phyloP scores from a whole-genome alignment of 768 basidiomycete species.

The Mrakia gelida region DNA sequence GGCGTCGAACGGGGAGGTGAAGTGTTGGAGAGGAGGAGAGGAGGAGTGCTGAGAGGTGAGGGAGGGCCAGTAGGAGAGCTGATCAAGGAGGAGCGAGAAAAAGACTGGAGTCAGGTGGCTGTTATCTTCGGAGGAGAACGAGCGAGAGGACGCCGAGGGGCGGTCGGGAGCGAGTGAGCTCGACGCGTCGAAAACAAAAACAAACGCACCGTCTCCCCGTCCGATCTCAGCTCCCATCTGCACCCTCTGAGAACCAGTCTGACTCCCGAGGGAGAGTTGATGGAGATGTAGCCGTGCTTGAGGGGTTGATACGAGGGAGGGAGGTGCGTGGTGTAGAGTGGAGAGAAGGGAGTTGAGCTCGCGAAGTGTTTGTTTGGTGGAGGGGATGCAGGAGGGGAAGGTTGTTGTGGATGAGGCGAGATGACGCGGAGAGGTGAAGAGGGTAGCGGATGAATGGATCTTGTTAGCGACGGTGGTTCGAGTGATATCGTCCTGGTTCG shows the following conservation, averaged over 20 bases:
- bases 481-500: too few relatives aligned
- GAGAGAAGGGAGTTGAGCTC: neutral
- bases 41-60: neutral
- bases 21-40: neutral
- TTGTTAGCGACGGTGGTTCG: neutral
- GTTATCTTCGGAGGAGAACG: neutral
- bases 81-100: neutral
- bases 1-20: neutral
- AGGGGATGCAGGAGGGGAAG: neutral
- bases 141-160: neutral
- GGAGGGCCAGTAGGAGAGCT: neutral
- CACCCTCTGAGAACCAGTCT: slow-evolving; percentile 17
- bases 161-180: neutral
- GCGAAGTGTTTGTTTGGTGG: neutral
- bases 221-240: slow-evolving; percentile 11
- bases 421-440: neutral
- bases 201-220: slow-evolving; percentile 21
- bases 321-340: slow-evolving; percentile 17
- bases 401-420: neutral
- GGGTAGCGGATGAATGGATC: neutral
- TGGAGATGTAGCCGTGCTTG: slow-evolving; percentile 21
- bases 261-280: neutral
- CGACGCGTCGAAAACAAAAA: neutral
- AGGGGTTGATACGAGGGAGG: slow-evolving; percentile 8
- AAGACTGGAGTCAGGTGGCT: neutral